phyloP scores from a whole-genome alignment of 169 alveolate genomes.

The Plasmodium falciparum region DNA sequence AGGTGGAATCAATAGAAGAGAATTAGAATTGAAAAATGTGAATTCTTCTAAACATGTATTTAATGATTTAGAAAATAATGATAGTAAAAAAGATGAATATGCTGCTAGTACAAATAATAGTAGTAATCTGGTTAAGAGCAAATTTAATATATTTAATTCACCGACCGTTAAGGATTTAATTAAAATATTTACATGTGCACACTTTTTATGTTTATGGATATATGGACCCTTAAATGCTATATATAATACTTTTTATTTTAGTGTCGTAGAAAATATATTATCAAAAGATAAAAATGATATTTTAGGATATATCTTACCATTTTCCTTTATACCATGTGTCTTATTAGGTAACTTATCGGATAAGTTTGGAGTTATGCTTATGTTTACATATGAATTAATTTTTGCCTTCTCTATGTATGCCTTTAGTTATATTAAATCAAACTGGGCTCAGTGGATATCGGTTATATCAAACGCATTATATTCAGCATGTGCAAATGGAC shows the following conservation, averaged over 20 bases:
- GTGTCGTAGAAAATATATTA: slow-evolving; percentile 66
- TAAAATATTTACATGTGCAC: slow-evolving; percentile 44
- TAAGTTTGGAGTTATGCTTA: slow-evolving; percentile 76
- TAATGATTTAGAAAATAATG: slow-evolving; percentile 12
- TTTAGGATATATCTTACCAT: slow-evolving; percentile 72
- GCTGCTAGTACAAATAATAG: slow-evolving; percentile 18
- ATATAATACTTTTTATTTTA: slow-evolving; percentile 56
- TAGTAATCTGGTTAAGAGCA: slow-evolving; percentile 3
- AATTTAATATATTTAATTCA: slow-evolving; percentile 6
- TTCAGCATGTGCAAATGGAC: slow-evolving; percentile 78
- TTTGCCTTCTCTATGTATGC: slow-evolving; percentile 55
- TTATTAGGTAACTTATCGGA: slow-evolving; percentile 74
- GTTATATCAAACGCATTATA: slow-evolving; percentile 73
- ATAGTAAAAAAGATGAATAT: not conserved
- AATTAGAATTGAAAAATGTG: too few species aligned
- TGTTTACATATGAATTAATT: slow-evolving; percentile 74
- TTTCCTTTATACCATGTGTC: slow-evolving; percentile 77
- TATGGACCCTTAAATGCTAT: slow-evolving; percentile 75
- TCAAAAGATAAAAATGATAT: slow-evolving; percentile 62
- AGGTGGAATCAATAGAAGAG: too few species aligned
- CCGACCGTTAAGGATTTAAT: slow-evolving; percentile 27
- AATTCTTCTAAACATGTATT: too few species aligned
- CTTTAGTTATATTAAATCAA: slow-evolving; percentile 36
- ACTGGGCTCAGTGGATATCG: slow-evolving; percentile 58
- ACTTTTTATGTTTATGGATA: slow-evolving; percentile 74